Percentiles rank a stretch among this genome's conserved stretches.
Conservation (phyloP, 192 early-diverging fungal genomes). For the Chytriomyces hyalinus region DNA sequence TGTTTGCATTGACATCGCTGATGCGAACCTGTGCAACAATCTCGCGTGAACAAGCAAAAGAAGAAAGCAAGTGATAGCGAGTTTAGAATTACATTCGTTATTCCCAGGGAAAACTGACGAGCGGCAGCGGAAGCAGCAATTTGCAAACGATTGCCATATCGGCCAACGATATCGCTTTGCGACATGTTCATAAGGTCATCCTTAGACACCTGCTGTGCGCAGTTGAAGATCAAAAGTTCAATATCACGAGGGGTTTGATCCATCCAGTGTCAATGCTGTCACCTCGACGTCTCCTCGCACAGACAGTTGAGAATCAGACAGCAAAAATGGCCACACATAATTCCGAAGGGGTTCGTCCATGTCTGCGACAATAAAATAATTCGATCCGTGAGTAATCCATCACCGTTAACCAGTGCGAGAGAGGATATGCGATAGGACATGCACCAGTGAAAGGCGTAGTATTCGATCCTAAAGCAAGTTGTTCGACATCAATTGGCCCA, state of each 20-base stretch:
- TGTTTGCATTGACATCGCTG: constrained; percentile 35
- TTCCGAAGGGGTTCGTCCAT: constrained; percentile 26
- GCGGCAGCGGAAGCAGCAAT: constrained; percentile 34
- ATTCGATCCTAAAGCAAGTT: constrained; percentile 1
- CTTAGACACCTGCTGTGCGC: constrained; percentile 15
- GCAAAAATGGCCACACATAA: constrained; percentile 31
- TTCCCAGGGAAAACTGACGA: constrained; percentile 46
- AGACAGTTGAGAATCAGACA: constrained; percentile 5
- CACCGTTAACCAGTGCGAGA: not conserved
- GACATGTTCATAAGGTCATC: constrained; percentile 13
- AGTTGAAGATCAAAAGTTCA: not conserved
- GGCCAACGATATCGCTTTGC: constrained; percentile 7
- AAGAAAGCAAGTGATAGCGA: not conserved
- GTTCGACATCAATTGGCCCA: constrained; percentile 30
- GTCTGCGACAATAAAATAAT: constrained; percentile 3
- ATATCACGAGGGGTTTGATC: not conserved
- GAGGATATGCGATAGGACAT: not conserved
- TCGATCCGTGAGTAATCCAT: not conserved
- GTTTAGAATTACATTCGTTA: constrained; percentile 42
- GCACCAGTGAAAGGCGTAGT: constrained; percentile 1
- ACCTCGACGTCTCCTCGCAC: not conserved
- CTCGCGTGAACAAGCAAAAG: not conserved
- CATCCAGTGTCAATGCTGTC: too few relatives aligned
- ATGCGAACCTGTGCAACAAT: constrained; percentile 24
- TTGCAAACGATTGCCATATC: constrained; percentile 32